Percentiles rank a stretch among this genome's conserved stretches.
Conservation (phyloP, 148 eudicot species). For the Limonium bicolor region DNA sequence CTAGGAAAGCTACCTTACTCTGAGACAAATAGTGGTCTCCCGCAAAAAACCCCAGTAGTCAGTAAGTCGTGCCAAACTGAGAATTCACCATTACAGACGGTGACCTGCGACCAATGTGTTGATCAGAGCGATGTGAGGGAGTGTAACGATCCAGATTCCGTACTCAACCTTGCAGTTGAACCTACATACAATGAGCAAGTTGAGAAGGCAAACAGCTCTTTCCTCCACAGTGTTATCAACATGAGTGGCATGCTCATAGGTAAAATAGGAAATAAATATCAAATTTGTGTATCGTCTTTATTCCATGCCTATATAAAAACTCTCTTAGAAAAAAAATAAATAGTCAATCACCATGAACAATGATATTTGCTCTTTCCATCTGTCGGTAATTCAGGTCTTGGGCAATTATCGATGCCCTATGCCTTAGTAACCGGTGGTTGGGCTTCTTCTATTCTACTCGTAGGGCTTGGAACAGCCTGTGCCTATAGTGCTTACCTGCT, state of each 20-base stretch:
- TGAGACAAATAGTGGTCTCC: constrained; percentile 3
- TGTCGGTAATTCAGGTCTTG: constrained; percentile 29
- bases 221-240: constrained; percentile 51
- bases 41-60: constrained; percentile 6
- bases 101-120: constrained; percentile 9
- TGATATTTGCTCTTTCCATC: background rate
- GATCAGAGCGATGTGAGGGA: constrained; percentile 14
- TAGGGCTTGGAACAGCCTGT: constrained; percentile 39
- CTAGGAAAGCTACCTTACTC: constrained; percentile 2
- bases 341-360: background rate
- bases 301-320: background rate
- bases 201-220: constrained; percentile 28
- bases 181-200: constrained; percentile 1
- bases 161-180: constrained; percentile 6
- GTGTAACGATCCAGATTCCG: constrained; percentile 13
- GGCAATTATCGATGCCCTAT: constrained; percentile 65
- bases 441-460: constrained; percentile 39
- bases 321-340: background rate
- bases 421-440: constrained; percentile 61
- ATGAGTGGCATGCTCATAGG: constrained; percentile 82
- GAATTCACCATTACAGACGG: background rate
- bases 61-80: constrained; percentile 1
- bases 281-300: background rate
- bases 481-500: constrained; percentile 49
- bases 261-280: constrained; percentile 5